phyloP scores from a whole-genome alignment of 805 yeast genomes.

The Nakazawaea peltata region DNA sequence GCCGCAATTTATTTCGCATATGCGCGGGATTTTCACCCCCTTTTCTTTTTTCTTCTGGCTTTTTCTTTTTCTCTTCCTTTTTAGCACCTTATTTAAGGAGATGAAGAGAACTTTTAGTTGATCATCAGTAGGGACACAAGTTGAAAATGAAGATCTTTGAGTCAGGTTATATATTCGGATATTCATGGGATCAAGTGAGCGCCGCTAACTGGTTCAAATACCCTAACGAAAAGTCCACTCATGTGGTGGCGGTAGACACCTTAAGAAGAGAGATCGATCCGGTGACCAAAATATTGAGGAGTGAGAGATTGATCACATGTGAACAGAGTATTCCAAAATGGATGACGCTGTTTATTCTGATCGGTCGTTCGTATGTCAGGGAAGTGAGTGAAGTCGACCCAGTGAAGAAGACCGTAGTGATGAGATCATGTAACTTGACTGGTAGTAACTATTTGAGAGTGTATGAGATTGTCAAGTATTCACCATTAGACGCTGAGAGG shows the following conservation, averaged over 20 bases:
- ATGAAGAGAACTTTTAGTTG: too few relatives aligned
- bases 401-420: constrained; percentile 47
- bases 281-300: constrained; percentile 45
- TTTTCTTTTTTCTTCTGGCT: background rate
- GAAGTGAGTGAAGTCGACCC: constrained; percentile 85
- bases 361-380: constrained; percentile 69
- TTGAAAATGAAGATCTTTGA: constrained; percentile 77
- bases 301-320: constrained; percentile 86
- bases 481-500: constrained; percentile 50
- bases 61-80: background rate
- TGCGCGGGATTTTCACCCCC: background rate
- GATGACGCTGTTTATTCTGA: constrained; percentile 66
- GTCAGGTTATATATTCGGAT: constrained; percentile 59
- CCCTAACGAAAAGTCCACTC: constrained; percentile 90
- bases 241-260: constrained; percentile 90
- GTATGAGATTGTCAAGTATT: constrained; percentile 78
- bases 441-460: constrained; percentile 70
- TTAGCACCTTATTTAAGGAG: background rate
- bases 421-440: constrained; percentile 85
- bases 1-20: too few relatives aligned
- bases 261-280: constrained; percentile 61
- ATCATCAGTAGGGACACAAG: too few relatives aligned
- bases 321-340: constrained; percentile 81
- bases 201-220: constrained; percentile 96
- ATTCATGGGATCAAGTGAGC: constrained; percentile 91